phyloP scores from a whole-genome alignment of 2,329 filamentous ascomycete genomes.

The Curvularia sp. region DNA sequence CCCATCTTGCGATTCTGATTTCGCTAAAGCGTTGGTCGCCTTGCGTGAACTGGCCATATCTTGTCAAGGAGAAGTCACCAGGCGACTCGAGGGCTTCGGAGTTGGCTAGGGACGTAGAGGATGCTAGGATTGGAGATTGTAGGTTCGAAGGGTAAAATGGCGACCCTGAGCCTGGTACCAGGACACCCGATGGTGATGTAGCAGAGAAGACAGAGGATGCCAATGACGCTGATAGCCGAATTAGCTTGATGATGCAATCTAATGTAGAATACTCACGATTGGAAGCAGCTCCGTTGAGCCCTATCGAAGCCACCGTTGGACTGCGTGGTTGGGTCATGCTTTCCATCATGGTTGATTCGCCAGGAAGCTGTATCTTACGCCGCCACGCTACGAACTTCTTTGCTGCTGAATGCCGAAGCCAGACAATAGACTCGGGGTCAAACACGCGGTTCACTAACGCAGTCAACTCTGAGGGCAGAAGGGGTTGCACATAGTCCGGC shows the following conservation, averaged over 20 bases:
- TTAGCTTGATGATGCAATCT: slow-evolving; percentile 17
- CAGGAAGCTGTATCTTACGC: slow-evolving; percentile 49
- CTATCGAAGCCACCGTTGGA: slow-evolving; percentile 41
- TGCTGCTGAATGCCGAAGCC: slow-evolving; percentile 81
- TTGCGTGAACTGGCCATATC: slow-evolving; percentile 61
- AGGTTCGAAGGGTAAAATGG: slow-evolving; percentile 46
- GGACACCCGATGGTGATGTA: slow-evolving; percentile 50
- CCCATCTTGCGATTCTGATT: slow-evolving; percentile 82
- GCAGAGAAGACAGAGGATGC: slow-evolving; percentile 48
- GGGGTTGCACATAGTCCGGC: slow-evolving; percentile 83
- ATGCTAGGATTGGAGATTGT: slow-evolving; percentile 47
- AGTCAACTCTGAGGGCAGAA: slow-evolving; percentile 76
- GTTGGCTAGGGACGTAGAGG: slow-evolving; percentile 43
- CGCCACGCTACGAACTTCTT: slow-evolving; percentile 82
- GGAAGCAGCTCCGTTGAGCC: slow-evolving; percentile 34
- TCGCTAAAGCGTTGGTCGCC: slow-evolving; percentile 68
- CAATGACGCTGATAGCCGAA: slow-evolving; percentile 37
- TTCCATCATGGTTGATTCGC: slow-evolving; percentile 40
- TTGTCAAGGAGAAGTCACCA: slow-evolving; percentile 49
- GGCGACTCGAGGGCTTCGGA: slow-evolving; percentile 37
- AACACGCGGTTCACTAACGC: slow-evolving; percentile 77
- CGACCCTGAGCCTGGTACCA: slow-evolving; percentile 46
- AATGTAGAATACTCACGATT: slow-evolving; percentile 29
- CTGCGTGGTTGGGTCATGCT: slow-evolving; percentile 35
- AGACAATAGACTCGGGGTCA: slow-evolving; percentile 76